phyloP scores from a whole-genome alignment of 2,329 filamentous ascomycete genomes.

The Arthrinium puccinioides region DNA sequence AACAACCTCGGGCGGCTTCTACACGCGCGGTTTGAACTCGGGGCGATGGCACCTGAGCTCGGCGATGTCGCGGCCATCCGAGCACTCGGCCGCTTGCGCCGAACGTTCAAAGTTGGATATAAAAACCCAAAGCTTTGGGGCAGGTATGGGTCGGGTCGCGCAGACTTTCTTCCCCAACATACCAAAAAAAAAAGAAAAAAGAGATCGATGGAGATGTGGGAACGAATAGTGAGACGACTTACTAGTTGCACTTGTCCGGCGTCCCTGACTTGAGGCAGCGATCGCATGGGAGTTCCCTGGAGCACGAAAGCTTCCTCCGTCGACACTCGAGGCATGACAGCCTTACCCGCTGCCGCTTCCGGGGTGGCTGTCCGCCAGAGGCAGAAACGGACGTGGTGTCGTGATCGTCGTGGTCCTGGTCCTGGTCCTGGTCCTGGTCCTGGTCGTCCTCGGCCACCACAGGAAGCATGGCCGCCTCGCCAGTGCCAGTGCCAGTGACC shows the following conservation, averaged over 20 bases:
- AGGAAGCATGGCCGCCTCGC: background rate
- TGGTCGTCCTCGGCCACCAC: background rate
- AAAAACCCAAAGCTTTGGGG: no score
- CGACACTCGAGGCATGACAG: conserved; percentile 55
- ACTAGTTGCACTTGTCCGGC: conserved; percentile 50
- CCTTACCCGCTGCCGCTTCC: conserved; percentile 52
- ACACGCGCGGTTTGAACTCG: no score
- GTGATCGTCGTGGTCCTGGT: conserved; percentile 18
- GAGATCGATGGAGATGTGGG: conserved; percentile 29
- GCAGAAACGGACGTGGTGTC: background rate
- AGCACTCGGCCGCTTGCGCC: no score
- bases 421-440: background rate
- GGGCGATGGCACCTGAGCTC: no score
- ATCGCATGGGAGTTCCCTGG: conserved; percentile 54
- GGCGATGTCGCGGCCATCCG: no score
- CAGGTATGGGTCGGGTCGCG: no score
- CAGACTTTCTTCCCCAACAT: no score
- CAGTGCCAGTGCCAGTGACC: background rate
- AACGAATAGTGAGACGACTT: background rate
- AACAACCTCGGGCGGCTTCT: no score
- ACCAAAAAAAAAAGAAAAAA: no score
- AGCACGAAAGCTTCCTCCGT: conserved; percentile 53
- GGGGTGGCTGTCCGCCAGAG: conserved; percentile 27
- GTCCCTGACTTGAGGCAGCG: conserved; percentile 56
- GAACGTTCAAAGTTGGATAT: no score